These are phyloP conservation scores for Dicorynia guianensis DNA, from an alignment of 306 rosid genomes.

Conservation along the genomic window DNA sequence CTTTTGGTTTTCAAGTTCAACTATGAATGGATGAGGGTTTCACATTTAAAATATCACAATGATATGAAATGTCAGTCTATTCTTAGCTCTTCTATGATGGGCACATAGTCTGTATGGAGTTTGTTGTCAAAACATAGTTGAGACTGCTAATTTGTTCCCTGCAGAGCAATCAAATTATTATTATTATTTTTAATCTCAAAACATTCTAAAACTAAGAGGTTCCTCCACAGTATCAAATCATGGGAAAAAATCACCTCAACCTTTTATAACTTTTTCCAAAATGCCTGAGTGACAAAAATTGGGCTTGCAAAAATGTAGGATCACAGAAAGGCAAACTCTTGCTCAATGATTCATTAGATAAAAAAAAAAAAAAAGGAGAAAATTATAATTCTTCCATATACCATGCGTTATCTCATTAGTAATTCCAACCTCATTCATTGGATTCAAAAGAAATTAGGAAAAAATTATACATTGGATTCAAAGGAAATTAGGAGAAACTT, in stretches of 20 bases:
- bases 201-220: not conserved
- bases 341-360: not conserved
- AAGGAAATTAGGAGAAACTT: not conserved
- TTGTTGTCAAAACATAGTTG: conserved; percentile 1
- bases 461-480: not conserved
- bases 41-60: conserved; percentile 26
- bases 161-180: conserved; percentile 1
- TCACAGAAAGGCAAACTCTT: not conserved
- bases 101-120: not conserved
- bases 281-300: not conserved
- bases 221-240: conserved; percentile 11
- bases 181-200: not conserved
- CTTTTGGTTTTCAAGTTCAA: conserved; percentile 19
- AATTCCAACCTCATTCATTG: not conserved
- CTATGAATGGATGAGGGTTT: conserved; percentile 28
- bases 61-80: conserved; percentile 9
- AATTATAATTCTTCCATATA: not conserved
- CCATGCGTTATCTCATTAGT: not conserved
- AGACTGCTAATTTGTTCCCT: not conserved
- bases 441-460: too few relatives aligned
- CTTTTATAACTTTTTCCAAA: not conserved
- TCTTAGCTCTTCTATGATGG: not conserved
- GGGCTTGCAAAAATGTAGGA: not conserved
- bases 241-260: not conserved
- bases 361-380: too few relatives aligned